These are phyloP conservation scores for Coccomyxa subellipsoidea DNA, from an alignment of 163 green algal species.

Conservation along the genomic window DNA sequence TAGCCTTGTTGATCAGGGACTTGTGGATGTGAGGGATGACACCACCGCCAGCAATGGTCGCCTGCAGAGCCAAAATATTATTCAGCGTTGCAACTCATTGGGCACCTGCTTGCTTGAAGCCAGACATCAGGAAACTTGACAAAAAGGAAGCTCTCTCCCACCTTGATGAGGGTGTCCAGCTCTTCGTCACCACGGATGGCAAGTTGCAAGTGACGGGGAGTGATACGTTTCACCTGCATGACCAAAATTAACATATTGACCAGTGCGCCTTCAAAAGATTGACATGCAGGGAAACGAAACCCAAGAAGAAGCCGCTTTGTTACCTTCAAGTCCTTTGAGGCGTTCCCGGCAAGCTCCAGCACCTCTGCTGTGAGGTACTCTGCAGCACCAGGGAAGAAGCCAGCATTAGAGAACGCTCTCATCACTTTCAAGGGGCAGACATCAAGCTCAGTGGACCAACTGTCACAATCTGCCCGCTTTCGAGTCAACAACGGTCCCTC, in stretches of 20 bases:
- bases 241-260: neutral
- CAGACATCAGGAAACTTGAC: neutral
- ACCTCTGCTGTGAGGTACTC: constrained; percentile 99
- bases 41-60: constrained; percentile 97
- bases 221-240: constrained; percentile 97
- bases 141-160: constrained; percentile 21
- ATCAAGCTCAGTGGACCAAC: no score
- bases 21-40: constrained; percentile 99
- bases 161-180: constrained; percentile 98
- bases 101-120: neutral
- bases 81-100: neutral
- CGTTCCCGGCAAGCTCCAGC: constrained; percentile 98
- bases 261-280: neutral
- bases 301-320: neutral
- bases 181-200: constrained; percentile 99
- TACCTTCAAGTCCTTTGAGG: constrained; percentile 99
- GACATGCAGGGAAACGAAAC: neutral
- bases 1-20: constrained; percentile 96
- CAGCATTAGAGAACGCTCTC: no score
- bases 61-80: constrained; percentile 51
- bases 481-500: constrained; percentile 8
- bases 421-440: no score
- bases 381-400: no score
- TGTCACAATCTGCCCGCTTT: no score
- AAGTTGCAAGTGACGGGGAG: constrained; percentile 96